Evolutionary conservation across 2,329 filamentous ascomycete genomes (phyloP), one percentile per base, ranked within the genome.

Genomic region (Trichoderma endophyticum): DNA sequence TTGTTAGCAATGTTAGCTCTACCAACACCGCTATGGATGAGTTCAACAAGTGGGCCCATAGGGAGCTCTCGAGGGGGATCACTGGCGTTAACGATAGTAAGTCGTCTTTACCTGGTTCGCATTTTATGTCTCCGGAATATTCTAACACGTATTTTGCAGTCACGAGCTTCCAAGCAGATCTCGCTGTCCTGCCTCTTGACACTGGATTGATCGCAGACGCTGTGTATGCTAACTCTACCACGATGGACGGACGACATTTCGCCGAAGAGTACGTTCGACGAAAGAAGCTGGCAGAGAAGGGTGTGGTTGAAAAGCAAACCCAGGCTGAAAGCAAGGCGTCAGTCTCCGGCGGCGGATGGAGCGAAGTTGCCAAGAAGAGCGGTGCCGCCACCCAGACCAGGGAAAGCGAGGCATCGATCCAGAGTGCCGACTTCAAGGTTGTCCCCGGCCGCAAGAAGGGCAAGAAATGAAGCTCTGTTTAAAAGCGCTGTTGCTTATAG

Each of bases 321-420:
- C 85, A 88, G 62, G 86, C 83, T 64, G 87, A 89, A 3, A 86
- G 84, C 74, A 79, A 86, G 78, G 71, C 81, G 77, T 73, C 84
- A 81, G 75, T 82, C 64, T 78, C 83, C 30, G 84, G 86, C 30
- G 91, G 93, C 70, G 95, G 95, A 24, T 99, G 96, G 96, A 97
- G 88, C 77, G 96, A 98, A 83, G 96, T 99, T 67, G 96, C 96
- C 1, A 98, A 98, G 90, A 98, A 98, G 86, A 92, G 92, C 63
- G 83, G 84, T 71, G 80, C 80, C 63, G 80, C 80, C 63, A 74
- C 73, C 66, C 76, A 77, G 68, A 71, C 73, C 65, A 85, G 84
- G 73, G 86, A 87, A 36, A 83, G 76, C 80, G 80, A 79, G 81
- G 65, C 57, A 21, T 3, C 43, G 15, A 82, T 84, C 76, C 85